A percentile compares a stretch with the other conserved stretches of the same genome.
These are phyloP conservation scores for Podila epicladia DNA, from an alignment of 192 early-diverging fungal genomes.

Conservation along the genomic window DNA sequence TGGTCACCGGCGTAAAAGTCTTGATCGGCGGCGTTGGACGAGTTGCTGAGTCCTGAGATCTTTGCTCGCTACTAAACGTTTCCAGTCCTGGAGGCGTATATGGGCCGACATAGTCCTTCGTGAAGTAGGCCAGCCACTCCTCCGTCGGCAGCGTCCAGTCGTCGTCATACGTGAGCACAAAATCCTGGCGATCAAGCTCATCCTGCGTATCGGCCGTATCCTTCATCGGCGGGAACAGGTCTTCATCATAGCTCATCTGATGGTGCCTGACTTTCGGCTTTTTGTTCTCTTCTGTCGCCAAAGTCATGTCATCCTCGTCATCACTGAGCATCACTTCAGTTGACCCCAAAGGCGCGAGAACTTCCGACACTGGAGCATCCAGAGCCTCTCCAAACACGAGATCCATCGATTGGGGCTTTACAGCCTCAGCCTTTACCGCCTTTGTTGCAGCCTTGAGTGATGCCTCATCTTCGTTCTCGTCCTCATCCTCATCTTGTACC, in stretches of 20 bases:
- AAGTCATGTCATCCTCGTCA: background rate
- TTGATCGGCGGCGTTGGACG: too few relatives aligned
- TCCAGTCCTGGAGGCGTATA: background rate
- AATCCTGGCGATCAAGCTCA: background rate
- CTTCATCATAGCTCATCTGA: background rate
- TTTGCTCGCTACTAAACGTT: too few relatives aligned
- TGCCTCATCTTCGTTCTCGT: background rate
- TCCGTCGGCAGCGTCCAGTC: background rate
- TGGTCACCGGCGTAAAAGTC: too few relatives aligned
- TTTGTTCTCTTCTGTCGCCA: too few relatives aligned
- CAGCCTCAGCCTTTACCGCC: background rate
- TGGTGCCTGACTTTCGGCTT: background rate
- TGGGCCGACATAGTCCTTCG: background rate
- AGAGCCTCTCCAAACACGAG: background rate
- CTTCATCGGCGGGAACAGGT: background rate
- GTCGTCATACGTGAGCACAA: background rate
- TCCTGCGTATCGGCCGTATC: background rate
- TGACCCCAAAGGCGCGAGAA: background rate
- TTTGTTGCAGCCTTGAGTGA: background rate
- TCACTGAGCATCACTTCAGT: background rate
- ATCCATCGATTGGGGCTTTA: background rate
- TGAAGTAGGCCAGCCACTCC: background rate
- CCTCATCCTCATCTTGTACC: background rate
- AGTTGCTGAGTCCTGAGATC: too few relatives aligned
- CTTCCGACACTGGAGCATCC: background rate